These are phyloP conservation scores for Huntiella abstrusa DNA, from an alignment of 2,329 filamentous ascomycete genomes.

Conservation along the genomic window DNA sequence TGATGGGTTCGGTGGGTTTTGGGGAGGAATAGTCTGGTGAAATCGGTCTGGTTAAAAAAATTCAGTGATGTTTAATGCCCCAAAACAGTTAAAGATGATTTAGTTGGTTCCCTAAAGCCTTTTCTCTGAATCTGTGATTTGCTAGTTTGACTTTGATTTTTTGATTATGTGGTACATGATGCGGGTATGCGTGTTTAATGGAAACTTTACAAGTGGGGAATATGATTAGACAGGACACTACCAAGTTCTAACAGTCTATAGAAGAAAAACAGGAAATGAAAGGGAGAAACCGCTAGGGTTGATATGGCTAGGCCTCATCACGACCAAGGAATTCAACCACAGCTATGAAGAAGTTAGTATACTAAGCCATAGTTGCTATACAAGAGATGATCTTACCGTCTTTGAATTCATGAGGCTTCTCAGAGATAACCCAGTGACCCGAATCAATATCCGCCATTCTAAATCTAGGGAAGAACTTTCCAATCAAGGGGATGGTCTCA, in stretches of 20 bases:
- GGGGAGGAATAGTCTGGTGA: conserved; percentile 10
- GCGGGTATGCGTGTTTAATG: no score
- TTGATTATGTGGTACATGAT: no score
- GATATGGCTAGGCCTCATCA: conserved; percentile 18
- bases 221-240: no score
- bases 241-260: no score
- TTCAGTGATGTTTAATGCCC: conserved; percentile 13
- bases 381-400: conserved; percentile 32
- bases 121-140: neutral
- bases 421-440: conserved; percentile 81
- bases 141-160: no score
- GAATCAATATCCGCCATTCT: conserved; percentile 53
- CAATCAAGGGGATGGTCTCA: conserved; percentile 60
- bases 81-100: conserved; percentile 11
- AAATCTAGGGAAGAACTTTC: conserved; percentile 67
- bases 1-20: no score
- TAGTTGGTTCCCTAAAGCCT: neutral
- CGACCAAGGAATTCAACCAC: conserved; percentile 43
- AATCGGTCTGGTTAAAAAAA: conserved; percentile 12
- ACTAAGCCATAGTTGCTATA: neutral
- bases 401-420: conserved; percentile 63
- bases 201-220: no score
- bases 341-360: conserved; percentile 21
- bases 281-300: no score
- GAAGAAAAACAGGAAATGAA: no score